Base-by-base conservation (phyloP, 306 rosid species). In the Pyrus bretschneideri region DNA sequence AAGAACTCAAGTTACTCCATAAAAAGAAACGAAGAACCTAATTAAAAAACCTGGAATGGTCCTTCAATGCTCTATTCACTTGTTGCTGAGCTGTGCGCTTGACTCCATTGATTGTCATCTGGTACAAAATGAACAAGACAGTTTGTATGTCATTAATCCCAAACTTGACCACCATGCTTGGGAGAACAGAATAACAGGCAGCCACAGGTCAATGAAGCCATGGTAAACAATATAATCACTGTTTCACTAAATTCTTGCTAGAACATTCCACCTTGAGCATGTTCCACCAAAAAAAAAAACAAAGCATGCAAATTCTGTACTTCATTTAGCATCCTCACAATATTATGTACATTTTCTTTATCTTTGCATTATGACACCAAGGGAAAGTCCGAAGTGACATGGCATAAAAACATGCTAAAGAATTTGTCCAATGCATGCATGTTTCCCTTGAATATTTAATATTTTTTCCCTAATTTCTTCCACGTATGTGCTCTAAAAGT, bases 21-120 rank as follows among this genome's bases (percentile, higher is more conserved):
- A 15, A 14, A 59, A 64, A 82, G 38, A 58, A 46, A 64, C 69
- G 49, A 80, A 83, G 38, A 58, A 45, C 60, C 69, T 54, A 80
- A 76, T 5, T 14, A 61, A 61, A 30, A 13, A 81, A 95, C 99
- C 96, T 89, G 59, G 97, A 78, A 17, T 88, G 93, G 70, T 95
- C 92, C 85, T 91, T 95, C 77, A 95, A 85, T 78, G 97, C 99
- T 81, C 88, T 89, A 75, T 83, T 95, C 88, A 95, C 92, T 83
- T 95, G 97, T 71, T 92, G 90, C 82, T 95, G 99, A 66, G 97
- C 99, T 86, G 90, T 89, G 74, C 97, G 99, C 89, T 87, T 95
- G 79, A 95, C 92, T 83, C 85, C 99, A 83, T 90, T 93, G 74
- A 95, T 88, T 64, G 90, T 95, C 91, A 78, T 85, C 98, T 95